These are phyloP conservation scores for Gyromitra esculenta DNA, from an alignment of 2,329 filamentous ascomycete species.

Conservation along the genomic window DNA sequence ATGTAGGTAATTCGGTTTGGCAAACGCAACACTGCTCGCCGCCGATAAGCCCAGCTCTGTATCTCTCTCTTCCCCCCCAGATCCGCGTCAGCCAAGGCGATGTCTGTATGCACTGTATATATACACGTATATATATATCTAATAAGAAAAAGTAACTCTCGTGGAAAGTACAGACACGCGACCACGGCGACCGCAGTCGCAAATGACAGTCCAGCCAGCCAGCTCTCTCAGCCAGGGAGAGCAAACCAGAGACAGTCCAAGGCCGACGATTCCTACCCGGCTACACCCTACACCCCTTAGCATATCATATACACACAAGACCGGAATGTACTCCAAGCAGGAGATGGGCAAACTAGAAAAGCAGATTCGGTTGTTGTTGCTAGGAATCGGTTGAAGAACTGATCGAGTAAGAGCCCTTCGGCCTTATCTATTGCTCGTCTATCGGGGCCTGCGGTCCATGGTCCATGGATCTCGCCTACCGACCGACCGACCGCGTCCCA, in stretches of 20 bases:
- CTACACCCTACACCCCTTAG: not conserved
- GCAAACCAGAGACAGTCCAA: not conserved
- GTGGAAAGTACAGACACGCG: not conserved
- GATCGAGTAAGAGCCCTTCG: constrained; percentile 50
- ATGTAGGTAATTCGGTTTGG: constrained; percentile 38
- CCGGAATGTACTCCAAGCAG: too few relatives aligned
- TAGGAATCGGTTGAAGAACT: constrained; percentile 36
- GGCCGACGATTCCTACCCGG: not conserved
- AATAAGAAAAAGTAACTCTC: constrained; percentile 20
- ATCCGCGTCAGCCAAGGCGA: constrained; percentile 18
- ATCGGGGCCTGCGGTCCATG: not conserved
- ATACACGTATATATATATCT: not conserved
- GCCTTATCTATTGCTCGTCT: constrained; percentile 46
- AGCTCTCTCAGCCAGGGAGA: not conserved
- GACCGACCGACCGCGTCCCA: not conserved
- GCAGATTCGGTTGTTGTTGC: constrained; percentile 19
- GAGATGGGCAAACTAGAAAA: not conserved
- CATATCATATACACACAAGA: not conserved
- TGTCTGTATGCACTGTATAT: too few relatives aligned
- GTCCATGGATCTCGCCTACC: not conserved
- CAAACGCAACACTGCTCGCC: constrained; percentile 29
- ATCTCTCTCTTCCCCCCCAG: constrained; percentile 1
- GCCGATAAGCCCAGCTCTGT: constrained; percentile 37
- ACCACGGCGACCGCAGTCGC: not conserved
- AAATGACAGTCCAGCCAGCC: not conserved